Evolutionary conservation across 805 yeast species (phyloP), one percentile per base, ranked within the genome.

Genomic region (Saccharomycopsis sp.): DNA sequence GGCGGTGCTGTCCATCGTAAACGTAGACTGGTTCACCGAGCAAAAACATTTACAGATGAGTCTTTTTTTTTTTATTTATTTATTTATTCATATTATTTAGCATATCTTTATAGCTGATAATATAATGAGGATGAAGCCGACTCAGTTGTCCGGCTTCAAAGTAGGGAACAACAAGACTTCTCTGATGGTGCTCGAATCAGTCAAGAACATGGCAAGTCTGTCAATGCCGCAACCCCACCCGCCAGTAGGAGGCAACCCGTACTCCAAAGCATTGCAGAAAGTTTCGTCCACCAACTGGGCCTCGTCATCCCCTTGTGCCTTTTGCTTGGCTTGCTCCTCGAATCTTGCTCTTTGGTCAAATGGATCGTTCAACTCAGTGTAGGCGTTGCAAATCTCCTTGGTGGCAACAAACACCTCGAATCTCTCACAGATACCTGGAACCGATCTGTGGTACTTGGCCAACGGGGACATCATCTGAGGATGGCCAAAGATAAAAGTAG

Each of bases 381-480:
- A 89, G 52, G 98, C 97, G 58, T 89, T 89, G 73, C 92, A 82
- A 54, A 89, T 88, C 72, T 89, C 98, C 74, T 89, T 89, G 52
- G 97, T 92, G 43, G 95, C 97, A 52, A 92, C 97, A 58, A 89
- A 89, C 45, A 92, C 96, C 70, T 89, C 98, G 62, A 89, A 89
- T 66, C 98, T 79, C 69, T 89, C 98, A 74, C 96, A 87, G 60
- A 89, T 70, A 56, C 98, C 98, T 47, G 95, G 94, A 50, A 75
- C 72, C 47, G 79, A 73, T 67, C 98, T 80, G 62, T 89, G 84
- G 69, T 84, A 85, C 71, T 89, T 89, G 60, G 98, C 98, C 65
- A 89, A 75, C 52, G 98, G 98, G 44, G 97, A 89, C 98, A 89
- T 89, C 94, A 89, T 86, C 70, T 89, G 96, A 46, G 98, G 98